These are phyloP conservation scores for Candida cerambycidarum DNA, from an alignment of 805 yeast genomes.

Conservation along the genomic window DNA sequence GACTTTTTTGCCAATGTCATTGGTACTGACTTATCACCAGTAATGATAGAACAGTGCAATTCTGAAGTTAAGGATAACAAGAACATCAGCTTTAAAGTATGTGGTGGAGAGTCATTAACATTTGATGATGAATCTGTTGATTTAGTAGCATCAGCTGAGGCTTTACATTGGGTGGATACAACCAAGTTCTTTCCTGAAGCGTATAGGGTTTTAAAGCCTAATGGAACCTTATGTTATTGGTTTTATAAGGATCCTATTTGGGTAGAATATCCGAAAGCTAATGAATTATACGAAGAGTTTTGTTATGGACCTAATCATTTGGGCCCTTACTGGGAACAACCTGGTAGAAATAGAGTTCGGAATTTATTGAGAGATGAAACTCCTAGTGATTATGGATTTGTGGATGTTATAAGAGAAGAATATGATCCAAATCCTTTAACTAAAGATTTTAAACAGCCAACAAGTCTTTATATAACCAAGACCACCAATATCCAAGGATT, in stretches of 20 bases:
- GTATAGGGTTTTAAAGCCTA: slow-evolving; percentile 48
- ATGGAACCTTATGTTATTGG: slow-evolving; percentile 76
- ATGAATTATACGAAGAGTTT: slow-evolving; percentile 44
- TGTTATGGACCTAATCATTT: slow-evolving; percentile 30
- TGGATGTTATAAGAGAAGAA: slow-evolving; percentile 32
- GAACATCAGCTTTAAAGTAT: slow-evolving; percentile 28
- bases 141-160: slow-evolving; percentile 76
- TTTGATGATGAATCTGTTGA: slow-evolving; percentile 38
- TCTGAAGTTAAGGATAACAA: slow-evolving; percentile 11
- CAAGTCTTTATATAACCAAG: slow-evolving; percentile 19
- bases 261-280: slow-evolving; percentile 45
- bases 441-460: slow-evolving; percentile 8
- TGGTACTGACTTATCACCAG: slow-evolving; percentile 48
- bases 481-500: slow-evolving; percentile 15
- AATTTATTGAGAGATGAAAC: slow-evolving; percentile 10
- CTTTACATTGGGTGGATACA: slow-evolving; percentile 79
- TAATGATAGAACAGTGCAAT: slow-evolving; percentile 41
- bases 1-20: slow-evolving; percentile 27
- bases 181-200: slow-evolving; percentile 51
- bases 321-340: slow-evolving; percentile 50
- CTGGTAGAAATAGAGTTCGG: slow-evolving; percentile 44
- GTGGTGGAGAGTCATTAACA: slow-evolving; percentile 31
- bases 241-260: slow-evolving; percentile 75
- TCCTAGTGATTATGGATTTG: slow-evolving; percentile 34
- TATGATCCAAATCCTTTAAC: slow-evolving; percentile 27